Percentiles rank a stretch among this genome's conserved stretches.
These are phyloP conservation scores for Byssochlamys sp. DNA, from an alignment of 2,329 filamentous ascomycete species.

Conservation along the genomic window DNA sequence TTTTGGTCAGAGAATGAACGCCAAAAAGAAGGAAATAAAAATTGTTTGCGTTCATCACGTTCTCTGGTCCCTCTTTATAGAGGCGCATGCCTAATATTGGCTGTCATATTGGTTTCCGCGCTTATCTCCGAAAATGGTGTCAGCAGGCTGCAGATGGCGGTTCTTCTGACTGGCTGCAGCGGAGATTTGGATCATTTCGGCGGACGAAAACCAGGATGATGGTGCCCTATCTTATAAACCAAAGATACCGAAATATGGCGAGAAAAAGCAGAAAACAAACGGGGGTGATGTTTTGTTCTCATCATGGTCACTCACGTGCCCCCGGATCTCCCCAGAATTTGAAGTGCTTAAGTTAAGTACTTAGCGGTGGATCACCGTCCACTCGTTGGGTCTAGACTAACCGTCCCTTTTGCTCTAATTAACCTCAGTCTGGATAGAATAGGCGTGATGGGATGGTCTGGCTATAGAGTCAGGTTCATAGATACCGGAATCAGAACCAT, in stretches of 20 bases:
- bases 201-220: neutral
- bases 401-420: neutral
- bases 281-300: neutral
- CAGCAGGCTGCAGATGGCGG: neutral
- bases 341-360: neutral
- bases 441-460: too few species aligned
- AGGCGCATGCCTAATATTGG: neutral
- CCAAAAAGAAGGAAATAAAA: neutral
- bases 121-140: neutral
- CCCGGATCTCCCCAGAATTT: neutral
- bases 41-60: neutral
- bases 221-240: neutral
- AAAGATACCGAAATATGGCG: too few species aligned
- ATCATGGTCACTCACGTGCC: neutral
- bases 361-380: too few species aligned
- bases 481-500: too few species aligned
- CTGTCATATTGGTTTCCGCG: neutral
- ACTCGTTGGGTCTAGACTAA: neutral
- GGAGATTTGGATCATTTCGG: neutral
- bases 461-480: too few species aligned
- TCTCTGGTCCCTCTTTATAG: neutral
- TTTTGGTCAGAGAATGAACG: neutral
- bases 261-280: too few species aligned
- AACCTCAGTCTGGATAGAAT: too few species aligned
- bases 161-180: neutral